A percentile compares a stretch with the other conserved stretches of the same genome.
phyloP scores from a whole-genome alignment of 2,329 filamentous ascomycete genomes.

The Phoma sp. region DNA sequence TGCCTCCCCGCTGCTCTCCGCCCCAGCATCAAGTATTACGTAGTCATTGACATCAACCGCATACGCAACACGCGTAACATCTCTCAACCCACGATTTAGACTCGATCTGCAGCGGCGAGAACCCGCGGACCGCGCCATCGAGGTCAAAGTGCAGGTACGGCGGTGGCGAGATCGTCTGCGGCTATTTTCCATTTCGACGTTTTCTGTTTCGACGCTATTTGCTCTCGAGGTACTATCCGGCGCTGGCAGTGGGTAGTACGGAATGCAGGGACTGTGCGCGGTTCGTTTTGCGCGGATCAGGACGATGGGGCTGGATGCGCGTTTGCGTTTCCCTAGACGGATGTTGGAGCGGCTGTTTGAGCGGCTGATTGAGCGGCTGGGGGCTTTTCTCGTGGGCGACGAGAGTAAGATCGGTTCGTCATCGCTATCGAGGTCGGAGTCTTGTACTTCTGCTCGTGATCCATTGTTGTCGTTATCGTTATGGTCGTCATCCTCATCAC shows the following conservation, averaged over 20 bases:
- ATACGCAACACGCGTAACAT: slow-evolving; percentile 17
- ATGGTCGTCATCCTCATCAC: too few relatives aligned
- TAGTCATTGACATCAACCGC: too few relatives aligned
- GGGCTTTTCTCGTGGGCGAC: slow-evolving; percentile 20
- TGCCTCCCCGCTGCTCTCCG: background rate
- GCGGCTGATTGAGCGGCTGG: background rate
- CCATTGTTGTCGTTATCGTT: too few relatives aligned
- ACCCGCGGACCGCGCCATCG: background rate
- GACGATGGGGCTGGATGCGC: slow-evolving; percentile 34
- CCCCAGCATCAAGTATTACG: too few relatives aligned
- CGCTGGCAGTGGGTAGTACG: slow-evolving; percentile 20
- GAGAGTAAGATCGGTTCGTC: slow-evolving; percentile 26
- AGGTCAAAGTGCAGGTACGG: background rate
- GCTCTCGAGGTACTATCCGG: background rate
- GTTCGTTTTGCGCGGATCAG: slow-evolving; percentile 35
- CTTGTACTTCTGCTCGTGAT: slow-evolving; percentile 2
- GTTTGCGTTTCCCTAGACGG: slow-evolving; percentile 32
- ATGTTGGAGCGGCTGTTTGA: background rate
- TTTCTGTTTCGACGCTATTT: too few relatives aligned
- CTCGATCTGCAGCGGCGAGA: slow-evolving; percentile 24
- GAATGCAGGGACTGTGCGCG: slow-evolving; percentile 20
- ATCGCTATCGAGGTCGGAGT: slow-evolving; percentile 10
- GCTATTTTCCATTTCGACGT: slow-evolving; percentile 5
- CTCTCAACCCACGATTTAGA: slow-evolving; percentile 24
- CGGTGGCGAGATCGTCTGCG: slow-evolving; percentile 11